Evolutionary conservation across 1,139 yeast genomes (phyloP).

Genomic region (Scheffersomyces stambukii): DNA sequence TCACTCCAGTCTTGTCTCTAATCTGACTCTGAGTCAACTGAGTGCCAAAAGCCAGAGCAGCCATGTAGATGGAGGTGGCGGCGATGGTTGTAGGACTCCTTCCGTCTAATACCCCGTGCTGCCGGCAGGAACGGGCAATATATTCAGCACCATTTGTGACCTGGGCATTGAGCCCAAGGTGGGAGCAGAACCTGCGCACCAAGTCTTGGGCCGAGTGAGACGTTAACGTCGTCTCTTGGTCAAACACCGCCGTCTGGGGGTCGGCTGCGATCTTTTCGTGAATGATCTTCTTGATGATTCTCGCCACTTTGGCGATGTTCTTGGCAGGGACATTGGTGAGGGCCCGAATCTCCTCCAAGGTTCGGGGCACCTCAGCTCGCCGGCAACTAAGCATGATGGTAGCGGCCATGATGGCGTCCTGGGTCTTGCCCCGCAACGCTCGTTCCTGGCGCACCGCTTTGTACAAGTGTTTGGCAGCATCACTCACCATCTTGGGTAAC

Average conservation of each 20-base stretch:
- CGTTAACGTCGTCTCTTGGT: slow-evolving; percentile 25
- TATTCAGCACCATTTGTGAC: slow-evolving; percentile 90
- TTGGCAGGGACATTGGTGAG: slow-evolving; percentile 88
- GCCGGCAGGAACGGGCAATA: slow-evolving; percentile 83
- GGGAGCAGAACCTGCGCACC: slow-evolving; percentile 92
- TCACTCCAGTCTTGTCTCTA: slow-evolving; percentile 92
- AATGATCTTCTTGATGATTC: slow-evolving; percentile 71
- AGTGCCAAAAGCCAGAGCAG: slow-evolving; percentile 70
- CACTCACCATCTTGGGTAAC: slow-evolving; percentile 89
- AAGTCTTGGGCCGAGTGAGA: slow-evolving; percentile 94
- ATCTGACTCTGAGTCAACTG: slow-evolving; percentile 69
- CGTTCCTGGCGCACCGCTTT: slow-evolving; percentile 86
- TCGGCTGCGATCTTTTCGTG: slow-evolving; percentile 40
- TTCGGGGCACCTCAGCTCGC: slow-evolving; percentile 87
- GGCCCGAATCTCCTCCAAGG: slow-evolving; percentile 93
- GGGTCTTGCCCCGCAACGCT: slow-evolving; percentile 82
- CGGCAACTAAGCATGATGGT: slow-evolving; percentile 91
- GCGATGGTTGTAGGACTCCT: slow-evolving; percentile 96
- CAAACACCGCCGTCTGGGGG: slow-evolving; percentile 46
- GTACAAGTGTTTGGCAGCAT: slow-evolving; percentile 94
- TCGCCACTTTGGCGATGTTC: slow-evolving; percentile 85
- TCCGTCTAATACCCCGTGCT: slow-evolving; percentile 90
- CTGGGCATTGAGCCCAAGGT: slow-evolving; percentile 78
- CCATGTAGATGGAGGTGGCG: slow-evolving; percentile 93
- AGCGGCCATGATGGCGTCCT: slow-evolving; percentile 94